Conservation (phyloP, 2,329 filamentous ascomycete genomes). For the Aspergillus phoenicis region DNA sequence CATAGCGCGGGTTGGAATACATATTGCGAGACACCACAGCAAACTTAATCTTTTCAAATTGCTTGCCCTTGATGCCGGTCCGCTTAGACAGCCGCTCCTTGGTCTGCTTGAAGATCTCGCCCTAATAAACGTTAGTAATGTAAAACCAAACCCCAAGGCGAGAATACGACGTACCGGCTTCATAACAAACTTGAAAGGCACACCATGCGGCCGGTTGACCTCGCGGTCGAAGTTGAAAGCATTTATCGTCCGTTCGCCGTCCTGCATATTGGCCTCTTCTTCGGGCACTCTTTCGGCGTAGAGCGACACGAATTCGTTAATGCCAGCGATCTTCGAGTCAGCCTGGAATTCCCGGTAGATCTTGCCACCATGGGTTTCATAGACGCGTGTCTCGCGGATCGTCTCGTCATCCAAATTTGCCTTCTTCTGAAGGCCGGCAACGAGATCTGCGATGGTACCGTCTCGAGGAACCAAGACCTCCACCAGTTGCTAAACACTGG, state of each 20-base stretch:
- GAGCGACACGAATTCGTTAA: conserved; percentile 83
- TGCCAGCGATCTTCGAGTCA: conserved; percentile 72
- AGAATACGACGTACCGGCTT: conserved; percentile 64
- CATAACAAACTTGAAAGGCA: conserved; percentile 88
- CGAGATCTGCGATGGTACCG: conserved; percentile 75
- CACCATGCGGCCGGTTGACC: conserved; percentile 76
- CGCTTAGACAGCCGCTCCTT: conserved; percentile 92
- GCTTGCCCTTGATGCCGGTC: conserved; percentile 95
- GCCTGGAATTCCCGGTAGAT: conserved; percentile 75
- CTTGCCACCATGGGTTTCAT: conserved; percentile 79
- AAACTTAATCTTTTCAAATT: conserved; percentile 98
- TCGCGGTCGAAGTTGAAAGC: conserved; percentile 95
- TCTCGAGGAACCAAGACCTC: conserved; percentile 88
- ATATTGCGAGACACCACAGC: conserved; percentile 70
- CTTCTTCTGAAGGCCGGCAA: conserved; percentile 77
- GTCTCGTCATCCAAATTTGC: conserved; percentile 76
- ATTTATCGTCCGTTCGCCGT: conserved; percentile 69
- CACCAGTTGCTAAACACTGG: conserved; percentile 63
- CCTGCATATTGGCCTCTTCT: conserved; percentile 64
- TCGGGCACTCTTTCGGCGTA: conserved; percentile 81
- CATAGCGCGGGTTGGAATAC: conserved; percentile 77
- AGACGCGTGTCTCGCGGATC: conserved; percentile 73
- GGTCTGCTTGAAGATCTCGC: conserved; percentile 84
- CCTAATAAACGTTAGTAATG: conserved; percentile 51
- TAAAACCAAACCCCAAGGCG: background rate